Percentiles rank a stretch among this genome's conserved stretches.
phyloP scores from a whole-genome alignment of 208 protist genomes.

The Novymonas esmeraldas region DNA sequence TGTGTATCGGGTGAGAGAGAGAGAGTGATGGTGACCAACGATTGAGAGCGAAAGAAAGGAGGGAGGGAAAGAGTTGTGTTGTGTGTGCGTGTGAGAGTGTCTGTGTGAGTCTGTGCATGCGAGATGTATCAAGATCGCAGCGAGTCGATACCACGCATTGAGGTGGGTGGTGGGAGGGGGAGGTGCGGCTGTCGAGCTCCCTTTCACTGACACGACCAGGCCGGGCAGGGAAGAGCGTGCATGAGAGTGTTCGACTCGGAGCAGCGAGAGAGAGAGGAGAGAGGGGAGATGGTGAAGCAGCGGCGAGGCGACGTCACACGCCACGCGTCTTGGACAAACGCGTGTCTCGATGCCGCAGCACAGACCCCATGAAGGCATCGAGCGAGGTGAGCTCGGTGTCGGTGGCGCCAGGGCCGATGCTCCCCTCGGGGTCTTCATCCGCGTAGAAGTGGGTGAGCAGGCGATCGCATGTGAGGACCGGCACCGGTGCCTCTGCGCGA shows the following conservation, averaged over 20 bases:
- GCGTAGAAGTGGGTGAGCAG: slow-evolving; percentile 16
- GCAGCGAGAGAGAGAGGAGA: background rate
- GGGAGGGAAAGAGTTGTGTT: background rate
- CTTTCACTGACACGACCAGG: background rate
- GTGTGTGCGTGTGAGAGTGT: too few species aligned
- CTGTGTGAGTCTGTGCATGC: too few species aligned
- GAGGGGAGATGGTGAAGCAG: background rate
- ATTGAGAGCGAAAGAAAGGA: background rate
- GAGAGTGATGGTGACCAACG: background rate
- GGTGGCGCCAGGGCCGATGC: too few species aligned
- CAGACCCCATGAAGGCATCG: slow-evolving; percentile 24
- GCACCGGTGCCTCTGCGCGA: background rate
- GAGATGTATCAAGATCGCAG: too few species aligned
- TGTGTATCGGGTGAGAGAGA: background rate
- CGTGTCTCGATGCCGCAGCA: slow-evolving; percentile 21
- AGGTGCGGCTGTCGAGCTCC: background rate
- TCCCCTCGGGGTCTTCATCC: too few species aligned
- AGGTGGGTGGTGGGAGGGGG: too few species aligned
- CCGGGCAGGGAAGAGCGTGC: background rate
- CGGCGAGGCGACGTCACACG: background rate
- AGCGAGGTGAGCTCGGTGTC: slow-evolving; percentile 14
- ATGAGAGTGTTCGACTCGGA: too few species aligned
- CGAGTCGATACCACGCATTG: too few species aligned
- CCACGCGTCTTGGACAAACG: background rate
- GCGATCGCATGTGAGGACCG: slow-evolving; percentile 27